These are phyloP conservation scores for Bombardia bombarda DNA, from an alignment of 495 filamentous ascomycete genomes.

Conservation along the genomic window DNA sequence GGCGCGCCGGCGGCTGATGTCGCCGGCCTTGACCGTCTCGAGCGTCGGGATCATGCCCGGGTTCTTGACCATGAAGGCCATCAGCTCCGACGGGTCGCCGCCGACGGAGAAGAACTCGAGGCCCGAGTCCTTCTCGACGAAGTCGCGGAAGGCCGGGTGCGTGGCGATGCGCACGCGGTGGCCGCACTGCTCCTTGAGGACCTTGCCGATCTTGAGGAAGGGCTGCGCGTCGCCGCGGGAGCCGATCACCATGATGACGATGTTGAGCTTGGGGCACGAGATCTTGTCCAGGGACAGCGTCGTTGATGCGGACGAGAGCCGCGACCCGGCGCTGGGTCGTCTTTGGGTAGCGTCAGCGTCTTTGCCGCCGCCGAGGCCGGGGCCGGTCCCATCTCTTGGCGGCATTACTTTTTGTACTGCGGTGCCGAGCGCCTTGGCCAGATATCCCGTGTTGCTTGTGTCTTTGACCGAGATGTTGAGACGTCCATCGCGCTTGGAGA, in stretches of 20 bases:
- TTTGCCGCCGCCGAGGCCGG: conserved; percentile 6
- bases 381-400: background rate
- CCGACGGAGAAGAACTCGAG: conserved; percentile 77
- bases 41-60: conserved; percentile 69
- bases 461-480: conserved; percentile 64
- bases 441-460: conserved; percentile 54
- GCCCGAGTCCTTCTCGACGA: conserved; percentile 55
- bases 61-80: conserved; percentile 86
- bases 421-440: conserved; percentile 61
- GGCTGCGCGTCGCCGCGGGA: conserved; percentile 75
- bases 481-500: conserved; percentile 61
- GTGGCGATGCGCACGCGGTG: conserved; percentile 74
- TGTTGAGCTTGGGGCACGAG: conserved; percentile 50
- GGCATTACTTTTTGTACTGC: conserved; percentile 35
- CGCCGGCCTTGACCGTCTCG: conserved; percentile 57
- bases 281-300: conserved; percentile 7
- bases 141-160: conserved; percentile 60
- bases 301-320: conserved; percentile 11
- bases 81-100: conserved; percentile 70
- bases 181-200: conserved; percentile 52
- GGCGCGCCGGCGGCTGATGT: conserved; percentile 55
- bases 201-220: conserved; percentile 60
- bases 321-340: no score
- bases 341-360: no score
- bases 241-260: conserved; percentile 75